Conservation (phyloP, 352 stramenopile species). For the Globisporangium nagaii region DNA sequence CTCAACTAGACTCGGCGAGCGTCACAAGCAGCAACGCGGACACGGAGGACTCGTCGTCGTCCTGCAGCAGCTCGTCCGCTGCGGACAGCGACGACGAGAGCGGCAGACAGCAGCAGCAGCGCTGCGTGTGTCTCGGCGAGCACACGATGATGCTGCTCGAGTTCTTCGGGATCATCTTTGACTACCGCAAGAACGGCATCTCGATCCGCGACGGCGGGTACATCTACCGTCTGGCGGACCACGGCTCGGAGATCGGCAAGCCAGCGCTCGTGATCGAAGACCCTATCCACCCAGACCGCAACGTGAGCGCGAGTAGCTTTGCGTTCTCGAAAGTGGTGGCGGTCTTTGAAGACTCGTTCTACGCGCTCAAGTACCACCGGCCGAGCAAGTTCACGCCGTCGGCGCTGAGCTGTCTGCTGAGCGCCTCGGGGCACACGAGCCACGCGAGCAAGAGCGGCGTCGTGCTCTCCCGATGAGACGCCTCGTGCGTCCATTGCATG, state of each 20-base stretch:
- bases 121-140: slow-evolving; percentile 49
- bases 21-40: slow-evolving; percentile 78
- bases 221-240: slow-evolving; percentile 74
- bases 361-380: slow-evolving; percentile 80
- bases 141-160: slow-evolving; percentile 77
- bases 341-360: slow-evolving; percentile 83
- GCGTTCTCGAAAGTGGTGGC: slow-evolving; percentile 81
- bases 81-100: slow-evolving; percentile 54
- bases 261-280: slow-evolving; percentile 84
- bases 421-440: slow-evolving; percentile 50
- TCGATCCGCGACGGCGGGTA: slow-evolving; percentile 84
- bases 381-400: slow-evolving; percentile 70
- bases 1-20: slow-evolving; percentile 47
- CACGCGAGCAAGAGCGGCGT: slow-evolving; percentile 2
- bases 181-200: slow-evolving; percentile 79
- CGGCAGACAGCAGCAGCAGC: slow-evolving; percentile 6
- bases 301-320: slow-evolving; percentile 85
- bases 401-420: slow-evolving; percentile 76
- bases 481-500: not conserved
- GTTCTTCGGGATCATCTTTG: slow-evolving; percentile 83
- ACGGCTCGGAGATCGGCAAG: slow-evolving; percentile 44
- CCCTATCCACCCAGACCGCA: slow-evolving; percentile 83
- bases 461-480: not conserved
- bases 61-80: slow-evolving; percentile 37
- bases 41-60: slow-evolving; percentile 69